phyloP scores from a whole-genome alignment of 176 grass and related monocot species.

The bread wheat (Triticum aestivum) region DNA sequence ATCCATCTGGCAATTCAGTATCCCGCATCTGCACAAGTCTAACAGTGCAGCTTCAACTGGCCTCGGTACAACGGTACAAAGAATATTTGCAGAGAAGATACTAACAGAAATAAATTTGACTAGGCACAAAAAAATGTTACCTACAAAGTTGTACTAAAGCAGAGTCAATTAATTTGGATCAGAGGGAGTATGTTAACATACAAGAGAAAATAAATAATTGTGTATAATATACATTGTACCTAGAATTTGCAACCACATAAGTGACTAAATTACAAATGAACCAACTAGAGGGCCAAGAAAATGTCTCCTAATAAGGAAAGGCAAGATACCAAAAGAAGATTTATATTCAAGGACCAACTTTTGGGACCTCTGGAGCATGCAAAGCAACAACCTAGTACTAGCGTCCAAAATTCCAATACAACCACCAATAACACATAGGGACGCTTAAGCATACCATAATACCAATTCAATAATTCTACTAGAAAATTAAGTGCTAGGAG shows the following conservation, averaged over 20 bases:
- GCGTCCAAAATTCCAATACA: conserved; percentile 2
- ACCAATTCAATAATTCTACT: not conserved
- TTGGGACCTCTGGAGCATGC: not conserved
- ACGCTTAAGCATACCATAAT: not conserved
- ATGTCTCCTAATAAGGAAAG: not conserved
- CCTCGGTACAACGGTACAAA: not conserved
- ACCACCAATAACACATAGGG: not conserved
- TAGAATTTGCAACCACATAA: not conserved
- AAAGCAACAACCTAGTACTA: conserved; percentile 3
- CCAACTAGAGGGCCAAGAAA: not conserved
- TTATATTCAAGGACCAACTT: not conserved
- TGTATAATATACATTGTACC: no score
- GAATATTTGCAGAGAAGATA: not conserved
- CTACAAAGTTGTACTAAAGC: no score
- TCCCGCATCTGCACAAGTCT: not conserved
- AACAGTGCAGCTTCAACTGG: not conserved
- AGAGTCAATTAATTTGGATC: no score
- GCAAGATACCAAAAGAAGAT: not conserved
- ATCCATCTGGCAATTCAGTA: not conserved
- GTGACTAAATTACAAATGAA: not conserved
- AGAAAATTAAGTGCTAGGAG: not conserved
- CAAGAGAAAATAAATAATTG: not conserved
- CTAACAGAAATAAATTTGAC: not conserved
- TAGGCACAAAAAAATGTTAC: not conserved
- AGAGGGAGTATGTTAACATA: not conserved